A percentile compares a stretch with the other conserved stretches of the same genome.
These are phyloP conservation scores for Phialocephala sp. DNA, from an alignment of 2,329 filamentous ascomycete species.

Conservation along the genomic window DNA sequence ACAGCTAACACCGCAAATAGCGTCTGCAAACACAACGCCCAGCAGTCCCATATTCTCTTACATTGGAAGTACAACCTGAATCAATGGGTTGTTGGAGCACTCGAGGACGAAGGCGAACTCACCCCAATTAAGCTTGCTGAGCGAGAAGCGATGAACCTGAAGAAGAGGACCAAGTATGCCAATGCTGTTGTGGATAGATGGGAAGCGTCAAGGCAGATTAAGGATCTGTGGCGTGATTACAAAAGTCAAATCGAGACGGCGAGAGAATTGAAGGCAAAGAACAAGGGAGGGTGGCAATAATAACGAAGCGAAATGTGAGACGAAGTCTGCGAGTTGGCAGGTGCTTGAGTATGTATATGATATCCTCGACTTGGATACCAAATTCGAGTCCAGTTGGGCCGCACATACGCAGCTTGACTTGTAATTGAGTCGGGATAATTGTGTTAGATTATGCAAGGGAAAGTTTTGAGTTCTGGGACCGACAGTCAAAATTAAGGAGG, in stretches of 20 bases:
- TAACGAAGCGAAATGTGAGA: neutral
- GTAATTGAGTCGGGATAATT: neutral
- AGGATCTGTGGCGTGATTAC: conserved; percentile 68
- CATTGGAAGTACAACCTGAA: conserved; percentile 82
- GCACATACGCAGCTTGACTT: neutral
- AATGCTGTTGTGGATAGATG: conserved; percentile 69
- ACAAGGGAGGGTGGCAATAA: conserved; percentile 26
- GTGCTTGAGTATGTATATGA: neutral
- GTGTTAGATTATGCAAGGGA: neutral
- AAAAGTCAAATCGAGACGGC: conserved; percentile 61
- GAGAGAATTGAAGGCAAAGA: conserved; percentile 40
- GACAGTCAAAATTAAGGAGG: neutral
- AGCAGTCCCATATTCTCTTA: conserved; percentile 71
- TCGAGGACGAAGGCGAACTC: conserved; percentile 63
- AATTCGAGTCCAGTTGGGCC: neutral
- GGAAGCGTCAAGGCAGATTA: conserved; percentile 63
- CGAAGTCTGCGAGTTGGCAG: neutral
- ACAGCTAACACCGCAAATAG: conserved; percentile 24
- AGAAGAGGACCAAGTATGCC: conserved; percentile 63
- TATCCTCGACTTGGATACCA: no score
- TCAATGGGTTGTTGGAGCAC: conserved; percentile 69
- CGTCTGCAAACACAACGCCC: conserved; percentile 67
- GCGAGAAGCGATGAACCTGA: conserved; percentile 65
- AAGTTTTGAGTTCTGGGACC: neutral
- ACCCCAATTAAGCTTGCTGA: conserved; percentile 61